Percentiles rank a stretch among this genome's conserved stretches.
Evolutionary conservation across 2,329 filamentous ascomycete species (phyloP).

Genomic region (Shiraia sp.): DNA sequence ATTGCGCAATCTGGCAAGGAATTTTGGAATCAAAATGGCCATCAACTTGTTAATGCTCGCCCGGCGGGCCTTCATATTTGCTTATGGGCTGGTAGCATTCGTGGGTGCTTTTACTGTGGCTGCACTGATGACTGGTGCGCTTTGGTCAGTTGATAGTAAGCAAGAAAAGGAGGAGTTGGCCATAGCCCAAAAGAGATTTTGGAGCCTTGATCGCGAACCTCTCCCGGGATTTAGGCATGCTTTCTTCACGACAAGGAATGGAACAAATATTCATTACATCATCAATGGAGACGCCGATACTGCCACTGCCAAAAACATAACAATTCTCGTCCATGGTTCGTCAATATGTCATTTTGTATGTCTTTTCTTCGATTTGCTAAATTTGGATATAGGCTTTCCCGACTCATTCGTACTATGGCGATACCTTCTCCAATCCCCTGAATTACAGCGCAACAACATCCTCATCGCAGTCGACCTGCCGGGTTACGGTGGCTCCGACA

Average conservation of each 20-base stretch:
- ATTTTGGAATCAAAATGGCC: no score
- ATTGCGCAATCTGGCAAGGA: no score
- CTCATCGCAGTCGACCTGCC: constrained; percentile 62
- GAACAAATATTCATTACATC: constrained; percentile 60
- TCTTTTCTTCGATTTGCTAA: not conserved
- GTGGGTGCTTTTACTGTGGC: no score
- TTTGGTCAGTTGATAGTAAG: no score
- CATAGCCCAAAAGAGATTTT: constrained; percentile 57
- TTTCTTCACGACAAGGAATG: constrained; percentile 55
- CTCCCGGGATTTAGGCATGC: constrained; percentile 54
- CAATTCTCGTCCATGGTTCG: constrained; percentile 59
- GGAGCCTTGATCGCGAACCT: constrained; percentile 55
- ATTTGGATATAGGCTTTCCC: constrained; percentile 53
- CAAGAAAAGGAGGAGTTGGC: no score
- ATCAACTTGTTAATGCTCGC: no score
- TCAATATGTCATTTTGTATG: not conserved
- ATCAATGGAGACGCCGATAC: constrained; percentile 34
- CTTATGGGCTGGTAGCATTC: no score
- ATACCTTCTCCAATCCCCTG: constrained; percentile 49
- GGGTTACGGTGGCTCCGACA: constrained; percentile 62
- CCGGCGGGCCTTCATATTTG: no score
- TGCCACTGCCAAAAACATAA: constrained; percentile 43
- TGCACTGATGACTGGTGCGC: no score
- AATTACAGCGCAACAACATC: constrained; percentile 45
- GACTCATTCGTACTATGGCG: constrained; percentile 62